Percentiles rank a stretch among this genome's conserved stretches.
These are phyloP conservation scores for Aspergillus sclerotiicarbonarius DNA, from an alignment of 495 filamentous ascomycete genomes.

Conservation along the genomic window DNA sequence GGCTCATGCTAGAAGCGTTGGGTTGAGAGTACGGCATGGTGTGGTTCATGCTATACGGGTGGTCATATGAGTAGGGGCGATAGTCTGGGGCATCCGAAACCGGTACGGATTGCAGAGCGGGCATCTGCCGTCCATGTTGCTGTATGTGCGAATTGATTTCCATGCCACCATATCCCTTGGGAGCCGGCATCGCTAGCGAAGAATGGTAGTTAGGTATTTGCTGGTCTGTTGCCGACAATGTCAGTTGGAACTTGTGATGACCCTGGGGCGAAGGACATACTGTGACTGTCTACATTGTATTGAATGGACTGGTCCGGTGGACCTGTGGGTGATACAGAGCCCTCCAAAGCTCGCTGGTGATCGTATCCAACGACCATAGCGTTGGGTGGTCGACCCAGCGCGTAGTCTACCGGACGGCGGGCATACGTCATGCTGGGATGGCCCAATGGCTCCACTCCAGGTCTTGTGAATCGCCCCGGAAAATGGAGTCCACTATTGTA, in stretches of 20 bases:
- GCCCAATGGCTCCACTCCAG: slow-evolving; percentile 26
- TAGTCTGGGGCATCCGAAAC: slow-evolving; percentile 37
- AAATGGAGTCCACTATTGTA: slow-evolving; percentile 35
- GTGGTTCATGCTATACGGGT: slow-evolving; percentile 30
- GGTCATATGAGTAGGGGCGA: slow-evolving; percentile 36
- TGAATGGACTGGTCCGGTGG: slow-evolving; percentile 30
- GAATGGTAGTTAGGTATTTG: slow-evolving; percentile 36
- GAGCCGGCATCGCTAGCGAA: slow-evolving; percentile 30
- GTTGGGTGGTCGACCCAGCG: slow-evolving; percentile 27
- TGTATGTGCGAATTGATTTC: slow-evolving; percentile 35
- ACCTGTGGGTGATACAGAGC: slow-evolving; percentile 41
- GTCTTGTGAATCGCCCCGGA: slow-evolving; percentile 31
- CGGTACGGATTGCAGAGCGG: slow-evolving; percentile 31
- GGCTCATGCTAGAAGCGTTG: slow-evolving; percentile 39
- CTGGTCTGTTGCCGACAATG: slow-evolving; percentile 20
- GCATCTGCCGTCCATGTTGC: slow-evolving; percentile 28
- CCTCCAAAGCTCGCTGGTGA: slow-evolving; percentile 33
- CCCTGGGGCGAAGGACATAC: slow-evolving; percentile 9
- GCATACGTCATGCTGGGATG: slow-evolving; percentile 34
- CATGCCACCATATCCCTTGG: slow-evolving; percentile 29
- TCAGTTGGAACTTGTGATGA: slow-evolving; percentile 15
- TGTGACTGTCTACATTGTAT: slow-evolving; percentile 20
- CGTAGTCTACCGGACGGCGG: slow-evolving; percentile 37
- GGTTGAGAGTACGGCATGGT: slow-evolving; percentile 33
- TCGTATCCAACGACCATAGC: slow-evolving; percentile 34